Evolutionary conservation across 768 basidiomycete genomes (phyloP), one percentile per base, ranked within the genome.

Genomic region (Rhizopogon sp.): DNA sequence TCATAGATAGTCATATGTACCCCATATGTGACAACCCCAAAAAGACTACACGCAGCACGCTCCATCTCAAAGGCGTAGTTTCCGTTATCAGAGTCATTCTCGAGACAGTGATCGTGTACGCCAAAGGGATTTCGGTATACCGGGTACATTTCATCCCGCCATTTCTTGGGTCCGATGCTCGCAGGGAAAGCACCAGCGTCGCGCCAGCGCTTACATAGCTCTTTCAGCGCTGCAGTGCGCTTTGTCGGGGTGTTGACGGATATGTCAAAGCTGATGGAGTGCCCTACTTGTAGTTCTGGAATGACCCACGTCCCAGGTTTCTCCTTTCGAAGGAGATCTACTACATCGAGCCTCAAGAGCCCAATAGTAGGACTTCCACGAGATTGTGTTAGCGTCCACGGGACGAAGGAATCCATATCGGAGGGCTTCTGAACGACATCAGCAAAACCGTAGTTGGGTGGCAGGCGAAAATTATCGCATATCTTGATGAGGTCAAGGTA

Each of bases 11-110:
- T 90, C 84, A 95, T 82, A 68, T 98, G 97, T 2, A 96, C 89
- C 0, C 97, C 96, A 62, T 90, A 94, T 0, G 95, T 97, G 50
- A 91, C 79, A 6, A 95, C 69, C 3, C 96, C 94, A 63, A 98
- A 98, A 35, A 98, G 72, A 0, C 88, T 81, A 66, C 90, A 93
- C 2, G 93, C 93, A 1, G 90, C 78, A 40, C 96, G 81, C 69
- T 98, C 97, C 80, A 98, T 81, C 67, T 85, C 81, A 69, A 98
- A 97, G 20, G 82, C 90, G 55, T 79, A 89, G 66, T 93, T 90
- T 16, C 75, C 59, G 14, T 59, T 56, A 39, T 70, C 65, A 14
- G 65, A 69, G 37, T 68, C 68, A 5, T 64, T 69, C 33, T 63
- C 60, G 45, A 41, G 59, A 42, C 54, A 71, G 58, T 53, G 60